Base-by-base conservation (phyloP, 2,329 filamentous ascomycete genomes). In the Aspergillus fischeri region DNA sequence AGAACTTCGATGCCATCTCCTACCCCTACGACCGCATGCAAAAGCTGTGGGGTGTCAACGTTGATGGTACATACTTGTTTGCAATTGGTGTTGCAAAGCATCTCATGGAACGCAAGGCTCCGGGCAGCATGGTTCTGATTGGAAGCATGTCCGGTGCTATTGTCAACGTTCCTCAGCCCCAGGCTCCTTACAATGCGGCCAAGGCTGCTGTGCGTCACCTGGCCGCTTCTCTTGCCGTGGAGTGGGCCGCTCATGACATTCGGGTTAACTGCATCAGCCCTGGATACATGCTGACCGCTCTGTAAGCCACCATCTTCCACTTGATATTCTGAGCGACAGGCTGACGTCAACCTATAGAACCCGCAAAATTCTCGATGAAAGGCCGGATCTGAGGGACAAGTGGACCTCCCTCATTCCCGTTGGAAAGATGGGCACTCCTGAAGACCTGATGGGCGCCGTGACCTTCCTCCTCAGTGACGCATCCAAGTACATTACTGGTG, bases 201-300 rank as follows among this genome's bases (percentile, higher is more conserved):
- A 97, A 97, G 78, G 93, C 94, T 38, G 94, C 91, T 10, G 89
- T 97, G 49, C 83, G 92, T 60, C 93, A 97, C 76, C 77, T 97
- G 59, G 92, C 91, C 11, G 84, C 90, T 41, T 94, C 89, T 63
- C 81, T 97, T 67, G 92, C 92, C 38, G 92, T 97, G 52, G 94
- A 97, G 76, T 97, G 94, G 93, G 92, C 93, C 0, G 82, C 87
- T 65, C 86, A 88, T 41, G 88, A 88, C 64, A 96, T 97, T 70
- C 86, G 93, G 38, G 93, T 97, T 65, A 97, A 97, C 79, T 94
- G 90, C 76, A 94, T 97, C 73, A 92, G 88, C 29, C 93, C 93
- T 0, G 93, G 94, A 48, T 97, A 97, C 77, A 97, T 97, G 93
- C 80, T 96, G 64, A 97, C 93, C 17, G 90, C 92, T 57, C 78